A percentile compares a stretch with the other conserved stretches of the same genome.
These are phyloP conservation scores for Leishmania arabica DNA, from an alignment of 208 protist genomes.

Conservation along the genomic window DNA sequence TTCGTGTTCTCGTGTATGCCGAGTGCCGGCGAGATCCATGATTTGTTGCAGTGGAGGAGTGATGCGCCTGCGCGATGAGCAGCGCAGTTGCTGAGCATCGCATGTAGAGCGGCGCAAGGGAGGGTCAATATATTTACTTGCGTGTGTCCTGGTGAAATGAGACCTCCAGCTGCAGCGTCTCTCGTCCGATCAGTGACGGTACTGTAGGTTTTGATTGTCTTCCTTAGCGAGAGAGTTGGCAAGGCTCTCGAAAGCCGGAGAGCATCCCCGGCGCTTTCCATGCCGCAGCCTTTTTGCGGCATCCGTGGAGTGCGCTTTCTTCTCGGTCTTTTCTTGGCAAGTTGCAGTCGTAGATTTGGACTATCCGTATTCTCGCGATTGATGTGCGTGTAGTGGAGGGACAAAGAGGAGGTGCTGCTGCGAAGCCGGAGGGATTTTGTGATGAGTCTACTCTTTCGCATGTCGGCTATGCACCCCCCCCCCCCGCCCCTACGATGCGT, in stretches of 20 bases:
- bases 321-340: not conserved
- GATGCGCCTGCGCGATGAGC: not conserved
- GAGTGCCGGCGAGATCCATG: conserved; percentile 4
- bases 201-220: not conserved
- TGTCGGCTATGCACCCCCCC: too few species aligned
- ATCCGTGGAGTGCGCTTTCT: too few species aligned
- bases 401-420: too few species aligned
- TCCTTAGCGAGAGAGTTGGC: not conserved
- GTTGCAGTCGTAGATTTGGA: not conserved
- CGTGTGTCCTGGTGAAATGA: too few species aligned
- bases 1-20: too few species aligned
- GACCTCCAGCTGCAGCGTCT: too few species aligned
- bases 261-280: not conserved
- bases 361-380: too few species aligned
- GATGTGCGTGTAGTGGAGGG: too few species aligned
- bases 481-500: not conserved
- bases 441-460: not conserved
- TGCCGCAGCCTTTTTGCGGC: too few species aligned
- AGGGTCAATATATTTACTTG: not conserved
- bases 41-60: not conserved
- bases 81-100: not conserved
- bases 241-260: not conserved
- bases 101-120: not conserved
- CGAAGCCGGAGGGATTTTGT: too few species aligned
- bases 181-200: not conserved